phyloP scores from a whole-genome alignment of 768 basidiomycete species.

The Leucocoprinus sp. region DNA sequence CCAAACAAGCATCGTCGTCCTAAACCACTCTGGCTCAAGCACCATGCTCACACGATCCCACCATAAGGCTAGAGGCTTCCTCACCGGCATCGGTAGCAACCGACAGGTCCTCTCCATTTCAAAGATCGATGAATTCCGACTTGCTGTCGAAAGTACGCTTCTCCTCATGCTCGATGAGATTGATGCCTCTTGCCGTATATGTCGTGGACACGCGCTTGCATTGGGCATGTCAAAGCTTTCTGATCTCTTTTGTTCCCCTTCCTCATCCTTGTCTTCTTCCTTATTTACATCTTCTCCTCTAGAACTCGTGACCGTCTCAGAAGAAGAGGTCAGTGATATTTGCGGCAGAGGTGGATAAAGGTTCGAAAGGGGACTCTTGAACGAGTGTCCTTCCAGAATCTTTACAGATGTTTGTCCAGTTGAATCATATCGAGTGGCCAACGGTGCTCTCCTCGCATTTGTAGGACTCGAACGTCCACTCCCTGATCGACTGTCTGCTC shows the following conservation, averaged over 20 bases:
- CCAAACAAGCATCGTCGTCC: conserved; percentile 78
- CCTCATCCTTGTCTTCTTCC: not conserved
- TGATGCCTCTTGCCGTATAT: no score
- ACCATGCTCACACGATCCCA: conserved; percentile 60
- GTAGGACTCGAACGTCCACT: conserved; percentile 10
- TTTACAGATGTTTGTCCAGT: not conserved
- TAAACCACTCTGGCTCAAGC: conserved; percentile 65
- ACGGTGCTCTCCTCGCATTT: conserved; percentile 3
- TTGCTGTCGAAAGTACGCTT: conserved; percentile 15
- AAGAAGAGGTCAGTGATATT: not conserved
- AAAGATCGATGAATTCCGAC: conserved; percentile 35
- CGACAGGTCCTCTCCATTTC: conserved; percentile 33
- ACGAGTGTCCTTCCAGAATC: conserved; percentile 7
- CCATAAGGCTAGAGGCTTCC: conserved; percentile 61
- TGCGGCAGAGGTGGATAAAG: not conserved
- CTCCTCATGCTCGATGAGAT: no score
- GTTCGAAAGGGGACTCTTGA: not conserved
- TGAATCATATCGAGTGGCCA: conserved; percentile 6
- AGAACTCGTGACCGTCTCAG: not conserved
- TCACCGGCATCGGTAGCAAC: conserved; percentile 44
- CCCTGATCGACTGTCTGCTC: not conserved
- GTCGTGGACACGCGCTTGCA: no score
- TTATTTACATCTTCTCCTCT: no score
- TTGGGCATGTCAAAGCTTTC: no score
- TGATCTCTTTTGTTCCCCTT: not conserved